Base-by-base conservation (phyloP, 768 basidiomycete species). In the Postia placenta region DNA sequence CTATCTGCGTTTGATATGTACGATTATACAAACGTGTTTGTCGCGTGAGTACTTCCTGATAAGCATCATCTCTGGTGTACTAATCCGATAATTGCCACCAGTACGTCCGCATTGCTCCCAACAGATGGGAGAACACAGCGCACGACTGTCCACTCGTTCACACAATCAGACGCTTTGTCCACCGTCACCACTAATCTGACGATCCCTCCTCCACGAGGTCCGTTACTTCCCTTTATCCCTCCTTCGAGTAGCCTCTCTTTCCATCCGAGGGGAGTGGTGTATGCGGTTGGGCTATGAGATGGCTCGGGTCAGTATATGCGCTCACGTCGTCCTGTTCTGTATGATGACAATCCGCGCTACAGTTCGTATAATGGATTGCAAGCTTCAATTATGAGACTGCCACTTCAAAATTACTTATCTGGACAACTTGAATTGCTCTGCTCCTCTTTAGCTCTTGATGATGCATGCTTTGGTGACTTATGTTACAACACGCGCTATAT, bases 1-100 rank as follows among this genome's bases (percentile, higher is more conserved):
- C 70, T 97, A 40, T 80, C 89, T 9, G 78, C 85, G 1, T 87
- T 98, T 56, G 92, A 96, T 54, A 83, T 90, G 1, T 96, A 99
- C 66, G 73, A 85, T 9, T 76, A 83, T 44, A 78, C 90, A 0
- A 80, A 83, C 33, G 85, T 97, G 15, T 89, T 95, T 63, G 92
- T 89, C 20, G 77, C 81, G 92, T 95, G 62, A 65, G 87, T 75
- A n/a, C 20, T 19, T 22, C 38, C 28, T 24, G 30, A 15, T 15
- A 33, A 33, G 7, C 30, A 15, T 7, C 15, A 14, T 23, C 37
- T 24, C 17, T 17, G 12, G 3, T 23, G 15, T n/a, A n/a, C n/a
- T n/a, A n/a, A n/a, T n/a, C n/a, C n/a, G n/a, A n/a, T n/a, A n/a
- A n/a, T n/a, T n/a, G n/a, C n/a, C n/a, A n/a, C n/a, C 25, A 83